Evolutionary conservation across 1,139 yeast genomes (phyloP).

Genomic region (Geotrichum phurueaensis): DNA sequence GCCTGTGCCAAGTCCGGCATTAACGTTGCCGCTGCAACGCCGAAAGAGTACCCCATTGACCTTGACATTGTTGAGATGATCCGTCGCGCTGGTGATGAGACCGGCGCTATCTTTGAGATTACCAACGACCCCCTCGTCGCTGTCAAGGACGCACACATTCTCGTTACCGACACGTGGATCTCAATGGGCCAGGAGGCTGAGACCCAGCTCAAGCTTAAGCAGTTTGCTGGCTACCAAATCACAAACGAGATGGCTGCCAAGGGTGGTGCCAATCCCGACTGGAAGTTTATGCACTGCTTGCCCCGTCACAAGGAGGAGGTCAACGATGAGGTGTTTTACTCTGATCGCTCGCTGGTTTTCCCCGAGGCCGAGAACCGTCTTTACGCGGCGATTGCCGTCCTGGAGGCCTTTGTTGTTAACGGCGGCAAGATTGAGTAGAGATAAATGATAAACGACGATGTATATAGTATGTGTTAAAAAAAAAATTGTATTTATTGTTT

Average conservation of each 20-base stretch:
- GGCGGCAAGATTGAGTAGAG: conserved; percentile 47
- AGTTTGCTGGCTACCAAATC: conserved; percentile 83
- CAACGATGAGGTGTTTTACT: conserved; percentile 83
- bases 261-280: conserved; percentile 29
- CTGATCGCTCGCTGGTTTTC: conserved; percentile 78
- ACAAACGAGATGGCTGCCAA: conserved; percentile 56
- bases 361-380: conserved; percentile 94
- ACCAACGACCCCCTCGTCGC: conserved; percentile 71
- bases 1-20: conserved; percentile 86
- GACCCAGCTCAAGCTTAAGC: conserved; percentile 61
- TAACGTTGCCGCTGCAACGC: conserved; percentile 77
- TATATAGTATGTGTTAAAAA: background rate
- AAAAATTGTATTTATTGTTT: too few relatives aligned
- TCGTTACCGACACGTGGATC: conserved; percentile 97
- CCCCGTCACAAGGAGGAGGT: conserved; percentile 64
- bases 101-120: conserved; percentile 52
- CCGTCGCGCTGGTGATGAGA: conserved; percentile 46
- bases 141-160: conserved; percentile 62
- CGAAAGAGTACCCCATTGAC: conserved; percentile 63
- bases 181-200: conserved; percentile 97
- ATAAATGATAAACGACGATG: background rate
- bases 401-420: conserved; percentile 82
- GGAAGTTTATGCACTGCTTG: conserved; percentile 21
- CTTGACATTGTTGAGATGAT: conserved; percentile 53
- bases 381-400: conserved; percentile 91